Base-by-base conservation (phyloP, 805 yeast genomes). In the Kluyveromyces aestuarii region DNA sequence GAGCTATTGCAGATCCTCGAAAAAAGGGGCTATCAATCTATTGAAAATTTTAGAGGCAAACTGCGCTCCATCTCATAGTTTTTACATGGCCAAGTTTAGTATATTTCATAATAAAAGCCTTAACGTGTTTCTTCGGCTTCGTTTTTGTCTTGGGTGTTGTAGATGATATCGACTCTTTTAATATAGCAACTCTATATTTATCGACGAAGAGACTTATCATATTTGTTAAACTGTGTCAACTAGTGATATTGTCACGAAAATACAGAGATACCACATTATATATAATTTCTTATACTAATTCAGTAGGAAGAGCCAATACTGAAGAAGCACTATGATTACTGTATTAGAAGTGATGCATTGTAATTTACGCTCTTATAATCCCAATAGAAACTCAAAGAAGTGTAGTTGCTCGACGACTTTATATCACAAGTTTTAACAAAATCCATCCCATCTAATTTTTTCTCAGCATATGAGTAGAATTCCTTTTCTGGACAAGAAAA, bases 401-500 rank as follows among this genome's bases (percentile, higher is more conserved):
- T 54, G 33, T 45, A 46, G 39, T 56, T 54, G 40, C 59, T 52
- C 18, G 47, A 56, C 21, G 50, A 46, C 37, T 35, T 35, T 36
- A 50, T 48, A 43, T 54, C 60, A 55, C 76, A 72, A 25, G 67
- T 67, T 19, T 57, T 50, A 37, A 52, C 55, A 52, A 62, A 71
- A 40, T 59, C 56, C 16, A 57, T 49, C 46, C 64, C 66, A 3
- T 55, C 53, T 47, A 69, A 48, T 55, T 68, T 64, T 18, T 51
- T 48, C 30, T 59, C 61, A 42, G 70, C 60, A 48, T 64, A 64
- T 6, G 58, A 47, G 52, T 61, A 60, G 54, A 61, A 73, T 46
- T 62, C 62, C 27, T 56, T 62, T 47, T 68, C 60, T 50, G 69
- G 66, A 60, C 81, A 71, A 37, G 75, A 67, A 59, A 70, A 76